Evolutionary conservation across 148 eudicot species (phyloP), one percentile per base, ranked within the genome.

Genomic region (Rhododendron kiyosumense): DNA sequence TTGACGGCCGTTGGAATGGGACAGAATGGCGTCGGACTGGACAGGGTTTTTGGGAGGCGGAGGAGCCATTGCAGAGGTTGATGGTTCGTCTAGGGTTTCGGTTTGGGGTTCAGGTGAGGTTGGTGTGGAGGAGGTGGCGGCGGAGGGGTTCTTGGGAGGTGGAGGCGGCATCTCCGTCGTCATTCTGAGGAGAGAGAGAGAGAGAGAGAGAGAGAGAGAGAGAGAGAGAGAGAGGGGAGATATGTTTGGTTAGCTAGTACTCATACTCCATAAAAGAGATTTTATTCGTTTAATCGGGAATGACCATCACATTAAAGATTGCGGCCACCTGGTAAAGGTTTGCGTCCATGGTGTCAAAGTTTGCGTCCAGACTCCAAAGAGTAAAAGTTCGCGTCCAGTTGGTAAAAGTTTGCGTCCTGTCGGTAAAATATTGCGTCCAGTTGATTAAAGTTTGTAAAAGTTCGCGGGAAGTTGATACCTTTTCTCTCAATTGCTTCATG

Each of bases 101-200:
- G 90, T 36, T 26, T 85, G 28, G 38, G 88, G 28, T 61, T 85
- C 51, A 26, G 91, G 24, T 65, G 92, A 36, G 76, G 78, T 5
- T 36, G 87, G 57, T 26, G 46, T 5, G 86, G 87, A n/a, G 83
- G 81, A 9, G 79, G 76, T 26, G 84, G 85, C 15, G 84, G 73
- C 32, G 34, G 43, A 54, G 30, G 84, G 83, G 89, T 41, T 83
- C 78, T 79, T 81, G 32, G 92, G 91, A 3, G 92, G 90, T 7
- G 94, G 94, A 67, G 94, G 94, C 20, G 71, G 89, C 93, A 91
- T 90, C 86, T 89, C 88, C 57, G 91, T 84, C 82, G 90, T 87
- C 97, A 91, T 94, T 24, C 48, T 81, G 61, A 30, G n/a, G 12
- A 28, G n/a, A 24, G 75, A 67, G 74, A 26, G 32, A 11, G 32